Evolutionary conservation across 495 filamentous ascomycete species (phyloP).

Genomic region (Aspergillus coremiiformis): DNA sequence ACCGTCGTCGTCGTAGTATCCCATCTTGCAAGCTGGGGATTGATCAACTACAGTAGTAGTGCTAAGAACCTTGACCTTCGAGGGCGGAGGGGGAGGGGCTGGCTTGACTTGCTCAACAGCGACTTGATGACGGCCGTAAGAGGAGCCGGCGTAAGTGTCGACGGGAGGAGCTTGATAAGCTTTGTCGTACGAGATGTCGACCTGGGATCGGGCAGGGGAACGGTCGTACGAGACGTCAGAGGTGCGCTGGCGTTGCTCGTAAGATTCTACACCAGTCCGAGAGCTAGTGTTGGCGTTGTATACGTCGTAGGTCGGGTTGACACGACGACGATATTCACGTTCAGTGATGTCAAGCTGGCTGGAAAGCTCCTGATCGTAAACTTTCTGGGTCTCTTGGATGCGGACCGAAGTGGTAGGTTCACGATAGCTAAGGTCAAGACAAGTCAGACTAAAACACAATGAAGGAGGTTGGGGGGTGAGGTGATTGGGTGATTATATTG

Average conservation of each 20-base stretch:
- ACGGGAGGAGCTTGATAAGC: conserved; percentile 22
- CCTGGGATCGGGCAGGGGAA: background rate
- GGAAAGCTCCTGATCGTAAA: conserved; percentile 46
- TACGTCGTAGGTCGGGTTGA: conserved; percentile 61
- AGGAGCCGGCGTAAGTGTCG: conserved; percentile 24
- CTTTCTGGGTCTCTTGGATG: conserved; percentile 44
- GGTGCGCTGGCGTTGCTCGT: conserved; percentile 14
- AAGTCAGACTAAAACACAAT: conserved; percentile 19
- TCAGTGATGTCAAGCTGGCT: conserved; percentile 75
- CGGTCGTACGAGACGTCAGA: conserved; percentile 14
- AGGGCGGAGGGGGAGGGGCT: conserved; percentile 25
- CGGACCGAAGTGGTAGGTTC: conserved; percentile 39
- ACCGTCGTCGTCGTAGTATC: conserved; percentile 98
- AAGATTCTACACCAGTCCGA: conserved; percentile 22
- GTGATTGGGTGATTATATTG: conserved; percentile 19
- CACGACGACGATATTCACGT: conserved; percentile 73
- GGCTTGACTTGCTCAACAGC: conserved; percentile 48
- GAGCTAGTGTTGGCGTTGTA: conserved; percentile 50
- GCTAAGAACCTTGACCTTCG: conserved; percentile 25
- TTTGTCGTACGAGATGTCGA: conserved; percentile 16
- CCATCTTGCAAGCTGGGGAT: conserved; percentile 66
- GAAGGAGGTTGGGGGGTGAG: conserved; percentile 12
- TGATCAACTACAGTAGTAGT: conserved; percentile 44
- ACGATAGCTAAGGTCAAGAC: conserved; percentile 47
- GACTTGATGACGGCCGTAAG: conserved; percentile 30